Evolutionary conservation across 1,284 basidiomycete genomes (phyloP).

Genomic region (Ceratorhiza oryzae-sativae): DNA sequence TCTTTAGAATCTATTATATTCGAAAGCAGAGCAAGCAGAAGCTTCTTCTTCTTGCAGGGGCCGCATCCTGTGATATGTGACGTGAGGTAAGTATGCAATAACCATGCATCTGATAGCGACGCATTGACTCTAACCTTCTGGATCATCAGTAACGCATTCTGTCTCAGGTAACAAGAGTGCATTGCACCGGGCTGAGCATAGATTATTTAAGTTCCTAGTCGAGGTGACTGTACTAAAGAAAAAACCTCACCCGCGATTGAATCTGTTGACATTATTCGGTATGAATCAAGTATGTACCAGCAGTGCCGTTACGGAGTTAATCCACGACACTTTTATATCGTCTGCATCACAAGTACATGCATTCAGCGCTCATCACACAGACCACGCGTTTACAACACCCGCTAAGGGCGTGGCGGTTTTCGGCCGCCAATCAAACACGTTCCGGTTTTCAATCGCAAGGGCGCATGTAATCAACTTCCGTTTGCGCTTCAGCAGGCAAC

Average conservation of each 20-base stretch:
- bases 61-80: neutral
- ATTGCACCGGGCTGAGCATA: neutral
- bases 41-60: constrained; percentile 22
- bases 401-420: too few relatives aligned
- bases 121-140: constrained; percentile 17
- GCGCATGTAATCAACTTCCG: too few relatives aligned
- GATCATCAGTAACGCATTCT: neutral
- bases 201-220: constrained; percentile 1
- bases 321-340: too few relatives aligned
- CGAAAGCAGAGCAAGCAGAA: constrained; percentile 24
- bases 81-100: neutral
- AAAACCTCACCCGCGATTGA: constrained; percentile 19
- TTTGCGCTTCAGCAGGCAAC: too few relatives aligned
- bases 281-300: constrained; percentile 10
- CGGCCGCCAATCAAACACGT: too few relatives aligned
- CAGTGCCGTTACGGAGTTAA: constrained; percentile 38
- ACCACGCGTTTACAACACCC: too few relatives aligned
- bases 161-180: constrained; percentile 16
- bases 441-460: too few relatives aligned
- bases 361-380: too few relatives aligned
- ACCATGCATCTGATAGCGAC: neutral
- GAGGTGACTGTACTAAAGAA: too few relatives aligned
- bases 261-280: constrained; percentile 24
- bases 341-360: too few relatives aligned
- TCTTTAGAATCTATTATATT: constrained; percentile 14